Evolutionary conservation across 2,329 filamentous ascomycete species (phyloP), one percentile per base, ranked within the genome.

Genomic region (Scedosporium apiospermum): DNA sequence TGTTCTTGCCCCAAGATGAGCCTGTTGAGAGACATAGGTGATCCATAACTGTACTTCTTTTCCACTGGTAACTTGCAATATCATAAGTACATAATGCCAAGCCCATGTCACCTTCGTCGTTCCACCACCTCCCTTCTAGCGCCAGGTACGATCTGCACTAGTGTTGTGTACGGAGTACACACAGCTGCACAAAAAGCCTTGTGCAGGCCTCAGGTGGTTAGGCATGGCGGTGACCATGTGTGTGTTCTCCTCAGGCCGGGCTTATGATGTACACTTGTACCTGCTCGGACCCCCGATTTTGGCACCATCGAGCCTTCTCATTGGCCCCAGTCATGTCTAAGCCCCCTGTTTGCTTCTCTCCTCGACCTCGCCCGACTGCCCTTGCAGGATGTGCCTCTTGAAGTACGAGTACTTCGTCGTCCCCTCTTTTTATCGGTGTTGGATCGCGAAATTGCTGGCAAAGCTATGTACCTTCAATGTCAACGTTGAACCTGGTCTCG

Each of bases 311-410:
- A 23, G 21, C 21, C 27, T 55, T 26, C 21, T 58, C 53, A 62
- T 62, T 62, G 60, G 60, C 38, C 23, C 23, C 44, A 42, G 10
- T 23, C 44, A 27, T 49, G 27, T 41, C 60, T 21, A 61, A 57
- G 46, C 60, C 60, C 60, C 57, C 23, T 14, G 18, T 38, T 21
- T 21, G 16, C 23, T 16, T 10, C 12, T 55, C 49, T 14, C 21
- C n/a, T 38, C 34, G 34, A 38, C 10, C 34, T 38, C 34, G 34
- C 34, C 34, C 34, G 34, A 10, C 34, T 38, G 34, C 34, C 34
- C 34, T 38, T 38, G 34, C 34, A 38, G 34, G 34, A 12, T 21
- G 23, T 51, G 16, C 26, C 16, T 34, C 44, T 44, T n/a, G 42
- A 14, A 42, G 58, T 38, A 26, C 30, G 16, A 10, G 16, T 53